Percentiles rank a stretch among this genome's conserved stretches.
Conservation (phyloP, 768 basidiomycete species). For the Collybia mongolica region DNA sequence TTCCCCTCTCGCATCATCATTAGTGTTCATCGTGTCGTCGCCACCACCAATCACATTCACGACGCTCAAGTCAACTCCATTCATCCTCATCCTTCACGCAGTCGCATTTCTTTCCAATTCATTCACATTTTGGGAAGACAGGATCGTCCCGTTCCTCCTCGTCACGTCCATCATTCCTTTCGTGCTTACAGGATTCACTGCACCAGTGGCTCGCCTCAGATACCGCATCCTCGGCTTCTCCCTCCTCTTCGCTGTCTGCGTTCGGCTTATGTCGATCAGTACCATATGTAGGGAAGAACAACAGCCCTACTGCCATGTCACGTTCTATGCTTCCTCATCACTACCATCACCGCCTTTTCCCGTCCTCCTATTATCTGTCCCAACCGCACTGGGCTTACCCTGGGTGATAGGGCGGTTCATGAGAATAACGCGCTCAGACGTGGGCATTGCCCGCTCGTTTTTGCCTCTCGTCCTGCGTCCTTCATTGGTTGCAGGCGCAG, state of each 20-base stretch:
- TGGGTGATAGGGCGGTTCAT: slow-evolving; percentile 55
- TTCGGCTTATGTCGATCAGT: slow-evolving; percentile 75
- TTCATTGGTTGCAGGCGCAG: slow-evolving; percentile 55
- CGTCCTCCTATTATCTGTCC: slow-evolving; percentile 58
- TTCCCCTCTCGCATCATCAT: slow-evolving; percentile 42
- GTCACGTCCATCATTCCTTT: slow-evolving; percentile 61
- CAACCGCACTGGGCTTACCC: slow-evolving; percentile 56
- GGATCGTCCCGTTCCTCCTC: slow-evolving; percentile 72
- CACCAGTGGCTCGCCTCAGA: slow-evolving; percentile 69
- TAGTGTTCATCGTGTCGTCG: slow-evolving; percentile 42
- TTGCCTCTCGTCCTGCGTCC: slow-evolving; percentile 58
- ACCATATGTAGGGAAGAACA: slow-evolving; percentile 96
- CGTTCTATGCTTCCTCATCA: slow-evolving; percentile 80
- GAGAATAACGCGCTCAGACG: slow-evolving; percentile 67
- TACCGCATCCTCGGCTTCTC: slow-evolving; percentile 75
- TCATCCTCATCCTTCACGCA: slow-evolving; percentile 67
- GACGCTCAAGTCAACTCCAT: slow-evolving; percentile 28
- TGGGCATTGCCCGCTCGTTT: slow-evolving; percentile 66
- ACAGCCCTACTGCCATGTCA: slow-evolving; percentile 83
- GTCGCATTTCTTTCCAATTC: slow-evolving; percentile 89
- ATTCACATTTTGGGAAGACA: slow-evolving; percentile 98
- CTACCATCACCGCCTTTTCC: slow-evolving; percentile 62
- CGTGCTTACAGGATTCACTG: slow-evolving; percentile 60
- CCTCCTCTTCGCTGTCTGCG: slow-evolving; percentile 59
- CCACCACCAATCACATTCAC: slow-evolving; percentile 30